Conservation (phyloP, 768 basidiomycete genomes). For the Leccinum broughii region DNA sequence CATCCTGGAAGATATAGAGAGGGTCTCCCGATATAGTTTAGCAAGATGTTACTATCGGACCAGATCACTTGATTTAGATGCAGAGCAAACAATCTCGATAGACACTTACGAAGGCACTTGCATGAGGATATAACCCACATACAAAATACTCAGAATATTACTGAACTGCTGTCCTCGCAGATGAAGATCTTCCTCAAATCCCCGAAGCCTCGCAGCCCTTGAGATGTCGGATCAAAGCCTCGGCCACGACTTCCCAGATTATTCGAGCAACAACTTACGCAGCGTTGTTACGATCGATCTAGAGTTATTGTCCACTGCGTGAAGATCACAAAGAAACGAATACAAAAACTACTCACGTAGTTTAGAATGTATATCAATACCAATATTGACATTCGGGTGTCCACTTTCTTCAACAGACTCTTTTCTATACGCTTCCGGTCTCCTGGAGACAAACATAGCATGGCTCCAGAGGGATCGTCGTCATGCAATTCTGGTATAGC, state of each 20-base stretch:
- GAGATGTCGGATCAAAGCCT: neutral
- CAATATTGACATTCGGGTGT: constrained; percentile 37
- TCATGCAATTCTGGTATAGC: neutral
- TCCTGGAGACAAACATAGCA: constrained; percentile 1
- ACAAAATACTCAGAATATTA: constrained; percentile 65
- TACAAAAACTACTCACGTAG: constrained; percentile 27
- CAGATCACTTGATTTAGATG: neutral
- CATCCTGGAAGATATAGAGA: constrained; percentile 66
- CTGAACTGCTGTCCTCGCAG: constrained; percentile 64
- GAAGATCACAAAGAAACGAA: neutral
- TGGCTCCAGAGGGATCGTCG: neutral
- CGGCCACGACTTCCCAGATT: neutral
- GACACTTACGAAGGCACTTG: constrained; percentile 69
- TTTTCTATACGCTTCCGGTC: constrained; percentile 41
- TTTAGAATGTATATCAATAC: constrained; percentile 38
- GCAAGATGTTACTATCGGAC: constrained; percentile 62
- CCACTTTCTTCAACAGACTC: constrained; percentile 40
- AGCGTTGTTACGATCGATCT: constrained; percentile 75
- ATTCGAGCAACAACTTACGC: constrained; percentile 41
- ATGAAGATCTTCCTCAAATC: constrained; percentile 68
- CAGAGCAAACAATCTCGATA: constrained; percentile 1
- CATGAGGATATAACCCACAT: constrained; percentile 76
- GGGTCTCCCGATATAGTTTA: constrained; percentile 66
- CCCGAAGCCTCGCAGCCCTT: constrained; percentile 71
- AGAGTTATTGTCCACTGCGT: neutral